Conservation (phyloP, 1,284 basidiomycete species). For the Cystobasidium pallidum region DNA sequence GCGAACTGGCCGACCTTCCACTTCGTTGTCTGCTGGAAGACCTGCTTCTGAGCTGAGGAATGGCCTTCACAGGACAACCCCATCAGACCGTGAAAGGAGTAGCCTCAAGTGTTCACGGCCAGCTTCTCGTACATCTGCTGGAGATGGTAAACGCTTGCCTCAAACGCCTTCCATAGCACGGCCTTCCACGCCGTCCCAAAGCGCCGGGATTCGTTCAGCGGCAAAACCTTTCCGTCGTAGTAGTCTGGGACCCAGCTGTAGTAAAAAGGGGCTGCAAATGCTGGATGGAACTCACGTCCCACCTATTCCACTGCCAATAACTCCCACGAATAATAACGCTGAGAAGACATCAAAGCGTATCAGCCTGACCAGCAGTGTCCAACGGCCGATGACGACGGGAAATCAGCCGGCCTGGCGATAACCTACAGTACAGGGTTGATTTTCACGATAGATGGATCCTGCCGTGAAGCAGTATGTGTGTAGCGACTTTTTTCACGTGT, state of each 20-base stretch:
- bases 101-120: background rate
- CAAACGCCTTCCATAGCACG: background rate
- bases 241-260: constrained; percentile 2
- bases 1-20: background rate
- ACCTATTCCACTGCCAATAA: background rate
- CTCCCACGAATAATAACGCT: background rate
- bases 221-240: background rate
- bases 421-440: background rate
- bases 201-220: background rate
- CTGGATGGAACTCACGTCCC: background rate
- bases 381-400: background rate
- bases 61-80: background rate
- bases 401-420: background rate
- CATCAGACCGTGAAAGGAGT: background rate
- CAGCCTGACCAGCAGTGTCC: constrained; percentile 3
- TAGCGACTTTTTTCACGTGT: too few species aligned
- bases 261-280: background rate
- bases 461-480: background rate
- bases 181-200: background rate
- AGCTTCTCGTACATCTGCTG: background rate
- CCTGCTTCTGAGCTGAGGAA: background rate
- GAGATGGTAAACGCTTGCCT: background rate
- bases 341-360: background rate
- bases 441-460: too few species aligned
- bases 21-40: background rate